These are phyloP conservation scores for Saussurea involucrata DNA, from an alignment of 129 eudicot genomes.

Conservation along the genomic window DNA sequence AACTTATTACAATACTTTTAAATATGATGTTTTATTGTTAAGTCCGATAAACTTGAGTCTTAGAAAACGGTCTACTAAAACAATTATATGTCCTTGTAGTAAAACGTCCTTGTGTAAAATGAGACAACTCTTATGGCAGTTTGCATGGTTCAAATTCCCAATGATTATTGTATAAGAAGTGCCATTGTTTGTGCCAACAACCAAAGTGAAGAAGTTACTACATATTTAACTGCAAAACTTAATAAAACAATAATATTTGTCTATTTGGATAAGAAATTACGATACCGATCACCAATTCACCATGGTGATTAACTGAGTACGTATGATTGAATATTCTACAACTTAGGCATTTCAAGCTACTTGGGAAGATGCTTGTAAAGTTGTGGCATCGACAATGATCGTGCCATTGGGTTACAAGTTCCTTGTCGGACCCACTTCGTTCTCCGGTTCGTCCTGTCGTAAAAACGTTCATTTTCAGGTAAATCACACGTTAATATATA, in stretches of 20 bases:
- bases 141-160: constrained; percentile 3
- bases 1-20: no score
- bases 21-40: no score
- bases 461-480: constrained; percentile 65
- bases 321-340: constrained; percentile 5
- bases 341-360: constrained; percentile 84
- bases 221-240: no score
- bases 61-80: no score
- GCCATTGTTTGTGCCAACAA: no score
- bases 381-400: constrained; percentile 54
- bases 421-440: constrained; percentile 77
- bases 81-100: no score
- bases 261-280: not conserved
- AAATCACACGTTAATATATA: not conserved
- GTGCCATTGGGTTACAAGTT: constrained; percentile 64
- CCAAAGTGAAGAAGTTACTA: no score
- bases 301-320: not conserved
- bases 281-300: no score
- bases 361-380: constrained; percentile 69
- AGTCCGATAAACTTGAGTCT: no score
- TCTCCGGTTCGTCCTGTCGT: constrained; percentile 69
- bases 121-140: no score
- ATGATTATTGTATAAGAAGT: not conserved
- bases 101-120: no score
- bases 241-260: no score